Conservation (phyloP, 345 rosid genomes). For the Cardamine occulta region DNA sequence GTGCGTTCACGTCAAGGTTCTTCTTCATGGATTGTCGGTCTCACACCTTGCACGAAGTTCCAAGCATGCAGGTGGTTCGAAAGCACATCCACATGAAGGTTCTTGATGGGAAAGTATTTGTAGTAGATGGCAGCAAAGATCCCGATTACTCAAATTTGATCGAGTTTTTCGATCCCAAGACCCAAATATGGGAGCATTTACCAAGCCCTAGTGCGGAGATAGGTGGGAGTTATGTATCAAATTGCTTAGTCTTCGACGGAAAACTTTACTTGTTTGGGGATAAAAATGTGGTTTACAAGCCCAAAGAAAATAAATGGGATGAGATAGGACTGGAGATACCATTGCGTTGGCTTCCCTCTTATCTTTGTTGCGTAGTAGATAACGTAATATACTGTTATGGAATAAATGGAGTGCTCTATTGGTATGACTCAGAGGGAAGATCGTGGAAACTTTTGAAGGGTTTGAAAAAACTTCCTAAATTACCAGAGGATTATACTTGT, state of each 20-base stretch:
- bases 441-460: conserved; percentile 59
- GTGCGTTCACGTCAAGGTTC: background rate
- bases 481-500: conserved; percentile 53
- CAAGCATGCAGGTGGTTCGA: background rate
- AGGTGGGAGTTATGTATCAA: background rate
- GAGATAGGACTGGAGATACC: conserved; percentile 49
- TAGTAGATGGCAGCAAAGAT: background rate
- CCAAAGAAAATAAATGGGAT: conserved; percentile 1
- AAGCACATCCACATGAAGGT: rapidly evolving
- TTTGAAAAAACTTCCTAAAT: conserved; percentile 52
- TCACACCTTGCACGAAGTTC: conserved; percentile 12
- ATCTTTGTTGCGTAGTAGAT: conserved; percentile 54
- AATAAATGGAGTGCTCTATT: conserved; percentile 39
- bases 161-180: conserved; percentile 18
- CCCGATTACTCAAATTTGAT: background rate
- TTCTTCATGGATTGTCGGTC: conserved; percentile 17
- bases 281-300: background rate
- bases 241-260: background rate
- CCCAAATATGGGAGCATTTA: conserved; percentile 13
- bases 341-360: conserved; percentile 39
- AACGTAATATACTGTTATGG: conserved; percentile 57
- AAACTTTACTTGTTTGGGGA: conserved; percentile 13
- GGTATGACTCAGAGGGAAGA: conserved; percentile 51
- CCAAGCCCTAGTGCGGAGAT: background rate
- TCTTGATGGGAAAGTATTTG: conserved; percentile 23